These are phyloP conservation scores for Ochromonadaceae sp. DNA, from an alignment of 352 stramenopile species.

Conservation along the genomic window DNA sequence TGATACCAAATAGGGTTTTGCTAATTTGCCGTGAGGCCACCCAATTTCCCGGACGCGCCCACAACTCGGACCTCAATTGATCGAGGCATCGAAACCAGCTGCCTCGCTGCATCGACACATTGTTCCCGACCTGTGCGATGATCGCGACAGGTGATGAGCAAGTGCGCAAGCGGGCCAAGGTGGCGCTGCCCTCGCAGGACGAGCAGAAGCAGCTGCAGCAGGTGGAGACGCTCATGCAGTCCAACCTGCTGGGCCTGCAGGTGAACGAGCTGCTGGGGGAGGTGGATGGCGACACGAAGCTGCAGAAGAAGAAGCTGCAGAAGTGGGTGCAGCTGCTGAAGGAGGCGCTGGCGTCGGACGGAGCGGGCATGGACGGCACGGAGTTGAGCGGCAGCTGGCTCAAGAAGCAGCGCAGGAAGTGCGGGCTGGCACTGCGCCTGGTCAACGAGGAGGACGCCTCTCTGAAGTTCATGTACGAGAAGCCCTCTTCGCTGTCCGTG, in stretches of 20 bases:
- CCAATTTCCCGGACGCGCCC: too few relatives aligned
- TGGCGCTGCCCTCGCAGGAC: constrained; percentile 50
- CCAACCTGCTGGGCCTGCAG: constrained; percentile 61
- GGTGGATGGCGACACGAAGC: too few relatives aligned
- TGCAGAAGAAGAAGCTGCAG: constrained; percentile 13
- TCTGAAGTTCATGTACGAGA: constrained; percentile 41
- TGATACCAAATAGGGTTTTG: too few relatives aligned
- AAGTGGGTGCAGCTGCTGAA: too few relatives aligned
- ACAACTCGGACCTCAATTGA: too few relatives aligned
- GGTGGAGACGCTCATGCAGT: constrained; percentile 53
- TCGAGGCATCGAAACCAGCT: too few relatives aligned
- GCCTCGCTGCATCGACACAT: too few relatives aligned
- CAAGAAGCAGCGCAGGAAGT: constrained; percentile 41
- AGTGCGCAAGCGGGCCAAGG: too few relatives aligned
- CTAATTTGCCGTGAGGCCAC: too few relatives aligned
- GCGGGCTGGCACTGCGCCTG: constrained; percentile 50
- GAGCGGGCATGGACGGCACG: constrained; percentile 35
- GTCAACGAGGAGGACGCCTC: constrained; percentile 13
- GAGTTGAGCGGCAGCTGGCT: constrained; percentile 57
- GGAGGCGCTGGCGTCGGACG: too few relatives aligned
- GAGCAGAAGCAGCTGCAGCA: constrained; percentile 58
- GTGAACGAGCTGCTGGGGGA: constrained; percentile 51
- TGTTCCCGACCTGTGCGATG: too few relatives aligned
- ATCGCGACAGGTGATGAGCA: too few relatives aligned
- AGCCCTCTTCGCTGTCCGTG: constrained; percentile 48